These are phyloP conservation scores for Neofusicoccum cordaticola DNA, from an alignment of 2,329 filamentous ascomycete species.

Conservation along the genomic window DNA sequence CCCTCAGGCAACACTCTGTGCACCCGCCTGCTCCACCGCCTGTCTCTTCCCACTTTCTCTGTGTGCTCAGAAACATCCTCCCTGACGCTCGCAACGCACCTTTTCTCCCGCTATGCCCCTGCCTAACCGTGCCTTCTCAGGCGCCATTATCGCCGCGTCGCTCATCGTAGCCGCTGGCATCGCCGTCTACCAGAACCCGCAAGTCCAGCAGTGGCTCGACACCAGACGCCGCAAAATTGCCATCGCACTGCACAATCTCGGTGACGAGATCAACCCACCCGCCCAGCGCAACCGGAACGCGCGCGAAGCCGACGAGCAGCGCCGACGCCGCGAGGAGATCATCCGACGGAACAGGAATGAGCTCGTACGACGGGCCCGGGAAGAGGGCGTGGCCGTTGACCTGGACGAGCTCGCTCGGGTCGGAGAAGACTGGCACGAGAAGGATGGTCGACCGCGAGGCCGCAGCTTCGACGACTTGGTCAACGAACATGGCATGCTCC, in stretches of 20 bases:
- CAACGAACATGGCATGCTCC: slow-evolving; percentile 39
- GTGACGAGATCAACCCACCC: slow-evolving; percentile 51
- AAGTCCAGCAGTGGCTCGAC: slow-evolving; percentile 62
- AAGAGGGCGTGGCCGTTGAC: slow-evolving; percentile 42
- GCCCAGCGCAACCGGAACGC: not conserved
- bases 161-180: slow-evolving; percentile 61
- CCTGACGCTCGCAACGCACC: slow-evolving; percentile 10
- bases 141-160: slow-evolving; percentile 61
- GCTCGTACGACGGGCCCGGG: slow-evolving; percentile 33
- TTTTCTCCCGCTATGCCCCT: slow-evolving; percentile 12
- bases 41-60: slow-evolving; percentile 21
- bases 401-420: slow-evolving; percentile 38
- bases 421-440: slow-evolving; percentile 22
- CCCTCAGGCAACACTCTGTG: slow-evolving; percentile 22
- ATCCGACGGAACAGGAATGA: slow-evolving; percentile 35
- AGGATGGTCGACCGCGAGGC: slow-evolving; percentile 19
- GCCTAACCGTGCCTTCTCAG: slow-evolving; percentile 42
- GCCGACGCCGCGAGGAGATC: slow-evolving; percentile 31
- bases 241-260: slow-evolving; percentile 56
- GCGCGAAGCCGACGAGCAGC: slow-evolving; percentile 30
- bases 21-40: slow-evolving; percentile 20
- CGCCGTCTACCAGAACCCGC: slow-evolving; percentile 62
- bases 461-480: slow-evolving; percentile 42
- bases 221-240: slow-evolving; percentile 61
- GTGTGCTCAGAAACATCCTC: slow-evolving; percentile 6